Evolutionary conservation across 495 filamentous ascomycete species (phyloP).

Genomic region (Penicillium taxi): DNA sequence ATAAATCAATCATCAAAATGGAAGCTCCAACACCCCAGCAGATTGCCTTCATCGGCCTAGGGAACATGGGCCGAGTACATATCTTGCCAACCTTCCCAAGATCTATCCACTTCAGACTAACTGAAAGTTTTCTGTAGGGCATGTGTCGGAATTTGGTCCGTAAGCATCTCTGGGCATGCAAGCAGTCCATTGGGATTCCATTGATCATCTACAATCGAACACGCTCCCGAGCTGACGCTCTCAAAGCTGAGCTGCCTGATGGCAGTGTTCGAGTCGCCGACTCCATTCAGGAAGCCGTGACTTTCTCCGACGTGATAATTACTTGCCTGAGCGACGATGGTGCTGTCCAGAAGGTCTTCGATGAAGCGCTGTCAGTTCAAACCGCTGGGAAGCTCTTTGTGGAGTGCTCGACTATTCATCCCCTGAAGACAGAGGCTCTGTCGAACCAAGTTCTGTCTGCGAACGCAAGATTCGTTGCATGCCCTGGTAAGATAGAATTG

Average conservation of each 20-base stretch:
- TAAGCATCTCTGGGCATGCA: neutral
- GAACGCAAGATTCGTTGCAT: too few relatives aligned
- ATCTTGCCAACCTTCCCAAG: neutral
- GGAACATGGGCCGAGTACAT: neutral
- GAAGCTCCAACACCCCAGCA: too few relatives aligned
- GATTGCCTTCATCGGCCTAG: neutral
- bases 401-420: too few relatives aligned
- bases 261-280: neutral
- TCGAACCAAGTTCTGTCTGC: too few relatives aligned
- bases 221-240: neutral
- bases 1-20: neutral
- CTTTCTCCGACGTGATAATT: neutral
- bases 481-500: too few relatives aligned
- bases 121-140: too few relatives aligned
- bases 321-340: too few relatives aligned
- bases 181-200: neutral
- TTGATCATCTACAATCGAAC: conserved; percentile 1
- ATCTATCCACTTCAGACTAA: neutral
- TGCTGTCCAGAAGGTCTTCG: too few relatives aligned
- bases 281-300: neutral
- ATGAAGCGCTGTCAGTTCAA: too few relatives aligned
- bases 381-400: too few relatives aligned
- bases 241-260: neutral
- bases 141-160: too few relatives aligned
- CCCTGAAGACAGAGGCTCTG: too few relatives aligned